Percentiles rank a stretch among this genome's conserved stretches.
Conservation (phyloP, 768 basidiomycete genomes). For the Xerocomellus intermedius region DNA sequence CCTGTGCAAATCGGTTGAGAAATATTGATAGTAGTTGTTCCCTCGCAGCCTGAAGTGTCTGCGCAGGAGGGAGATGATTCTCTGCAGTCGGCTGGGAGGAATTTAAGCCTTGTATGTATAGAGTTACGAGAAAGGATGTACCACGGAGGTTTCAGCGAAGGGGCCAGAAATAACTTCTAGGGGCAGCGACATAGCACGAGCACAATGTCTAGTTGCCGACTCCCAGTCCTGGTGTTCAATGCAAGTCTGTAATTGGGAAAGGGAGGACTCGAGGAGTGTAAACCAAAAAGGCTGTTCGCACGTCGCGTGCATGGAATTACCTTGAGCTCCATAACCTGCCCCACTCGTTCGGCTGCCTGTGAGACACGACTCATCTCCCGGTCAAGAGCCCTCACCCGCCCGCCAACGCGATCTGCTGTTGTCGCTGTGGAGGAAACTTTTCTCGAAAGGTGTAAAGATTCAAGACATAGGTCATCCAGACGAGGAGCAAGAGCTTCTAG, state of each 20-base stretch:
- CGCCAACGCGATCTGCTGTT: constrained; percentile 88
- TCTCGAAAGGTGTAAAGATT: constrained; percentile 51
- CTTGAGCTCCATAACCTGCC: constrained; percentile 94
- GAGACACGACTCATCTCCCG: constrained; percentile 90
- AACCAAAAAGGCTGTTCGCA: constrained; percentile 25
- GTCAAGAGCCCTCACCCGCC: constrained; percentile 83
- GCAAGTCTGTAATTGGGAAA: constrained; percentile 50
- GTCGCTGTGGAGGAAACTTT: constrained; percentile 71
- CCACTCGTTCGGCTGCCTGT: constrained; percentile 88
- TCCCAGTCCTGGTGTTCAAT: constrained; percentile 94
- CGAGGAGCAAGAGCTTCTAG: constrained; percentile 59
- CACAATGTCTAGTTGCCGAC: constrained; percentile 86
- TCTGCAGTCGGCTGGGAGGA: constrained; percentile 79
- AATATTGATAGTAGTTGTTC: constrained; percentile 77
- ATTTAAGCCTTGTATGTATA: neutral
- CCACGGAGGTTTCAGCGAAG: constrained; percentile 87
- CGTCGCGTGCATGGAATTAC: constrained; percentile 36
- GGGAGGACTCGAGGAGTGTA: constrained; percentile 54
- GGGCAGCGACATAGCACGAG: constrained; percentile 85
- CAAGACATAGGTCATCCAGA: constrained; percentile 59
- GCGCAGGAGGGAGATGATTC: constrained; percentile 79
- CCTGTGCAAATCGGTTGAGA: constrained; percentile 74
- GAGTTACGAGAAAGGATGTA: constrained; percentile 38
- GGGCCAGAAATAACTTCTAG: constrained; percentile 72
- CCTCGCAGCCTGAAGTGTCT: constrained; percentile 76